These are phyloP conservation scores for Penicillium goetzii DNA, from an alignment of 495 filamentous ascomycete species.

Conservation along the genomic window DNA sequence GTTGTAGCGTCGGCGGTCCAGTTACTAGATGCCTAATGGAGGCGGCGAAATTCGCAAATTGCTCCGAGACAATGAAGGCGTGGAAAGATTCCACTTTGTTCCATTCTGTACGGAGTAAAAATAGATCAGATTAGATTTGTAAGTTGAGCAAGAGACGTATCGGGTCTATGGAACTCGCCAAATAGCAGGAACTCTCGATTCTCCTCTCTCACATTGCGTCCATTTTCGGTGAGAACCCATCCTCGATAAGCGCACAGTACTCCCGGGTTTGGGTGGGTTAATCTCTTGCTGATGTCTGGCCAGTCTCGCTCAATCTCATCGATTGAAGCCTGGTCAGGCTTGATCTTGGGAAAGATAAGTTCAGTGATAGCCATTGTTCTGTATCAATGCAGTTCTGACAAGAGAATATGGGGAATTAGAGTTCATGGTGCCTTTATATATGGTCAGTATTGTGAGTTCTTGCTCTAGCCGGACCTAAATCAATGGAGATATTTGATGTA, in stretches of 20 bases:
- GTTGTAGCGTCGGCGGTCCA: slow-evolving; percentile 12
- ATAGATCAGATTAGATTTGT: not conserved
- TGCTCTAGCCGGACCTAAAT: not conserved
- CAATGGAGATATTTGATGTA: not conserved
- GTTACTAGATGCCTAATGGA: slow-evolving; percentile 4
- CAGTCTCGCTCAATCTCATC: slow-evolving; percentile 9
- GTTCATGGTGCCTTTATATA: not conserved
- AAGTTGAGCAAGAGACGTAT: not conserved
- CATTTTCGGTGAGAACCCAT: slow-evolving; percentile 13
- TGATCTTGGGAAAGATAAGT: slow-evolving; percentile 12
- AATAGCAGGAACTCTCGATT: slow-evolving; percentile 11
- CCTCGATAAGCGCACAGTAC: slow-evolving; percentile 9
- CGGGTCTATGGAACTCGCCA: not conserved
- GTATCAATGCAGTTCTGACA: not conserved
- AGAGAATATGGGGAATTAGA: not conserved
- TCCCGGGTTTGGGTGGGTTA: slow-evolving; percentile 15
- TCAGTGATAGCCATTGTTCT: slow-evolving; percentile 16
- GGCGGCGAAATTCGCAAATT: not conserved
- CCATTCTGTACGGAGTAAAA: slow-evolving; percentile 18
- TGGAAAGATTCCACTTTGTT: slow-evolving; percentile 11
- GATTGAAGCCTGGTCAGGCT: slow-evolving; percentile 5
- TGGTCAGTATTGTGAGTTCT: not conserved
- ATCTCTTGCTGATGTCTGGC: slow-evolving; percentile 4
- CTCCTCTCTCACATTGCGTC: slow-evolving; percentile 10
- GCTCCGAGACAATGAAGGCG: slow-evolving; percentile 3